phyloP scores from a whole-genome alignment of 2,329 filamentous ascomycete species.

The Uncinocarpus reesii region DNA sequence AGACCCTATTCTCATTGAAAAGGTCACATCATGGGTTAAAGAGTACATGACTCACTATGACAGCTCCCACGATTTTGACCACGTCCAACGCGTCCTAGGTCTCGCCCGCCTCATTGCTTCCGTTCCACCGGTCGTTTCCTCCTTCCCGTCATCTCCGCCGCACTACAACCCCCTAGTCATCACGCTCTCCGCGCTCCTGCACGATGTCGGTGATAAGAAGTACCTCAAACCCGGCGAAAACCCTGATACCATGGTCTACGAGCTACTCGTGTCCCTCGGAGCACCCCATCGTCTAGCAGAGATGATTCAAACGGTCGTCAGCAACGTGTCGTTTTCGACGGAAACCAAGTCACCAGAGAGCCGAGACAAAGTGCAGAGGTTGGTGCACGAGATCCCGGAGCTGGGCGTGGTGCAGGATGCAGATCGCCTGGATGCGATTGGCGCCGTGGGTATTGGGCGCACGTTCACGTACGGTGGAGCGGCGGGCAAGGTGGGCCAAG shows the following conservation, averaged over 20 bases:
- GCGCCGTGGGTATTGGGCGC: constrained; percentile 71
- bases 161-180: constrained; percentile 48
- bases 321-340: constrained; percentile 67
- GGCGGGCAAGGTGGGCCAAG: constrained; percentile 28
- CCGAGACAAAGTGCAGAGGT: constrained; percentile 46
- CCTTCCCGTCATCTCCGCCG: background rate
- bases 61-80: constrained; percentile 52
- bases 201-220: constrained; percentile 85
- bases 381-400: constrained; percentile 59
- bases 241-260: constrained; percentile 23
- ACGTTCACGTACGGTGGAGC: constrained; percentile 67
- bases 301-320: constrained; percentile 61
- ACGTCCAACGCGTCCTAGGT: constrained; percentile 67
- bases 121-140: background rate
- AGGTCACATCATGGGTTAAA: constrained; percentile 54
- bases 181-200: constrained; percentile 63
- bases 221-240: constrained; percentile 45
- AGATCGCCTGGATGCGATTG: constrained; percentile 79
- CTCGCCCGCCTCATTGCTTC: constrained; percentile 53
- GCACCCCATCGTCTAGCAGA: constrained; percentile 49
- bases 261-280: constrained; percentile 34
- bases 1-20: constrained; percentile 42
- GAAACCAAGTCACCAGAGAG: constrained; percentile 57
- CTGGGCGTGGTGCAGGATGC: constrained; percentile 83
- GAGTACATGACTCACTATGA: constrained; percentile 55